These are phyloP conservation scores for Brassica nigra DNA, from an alignment of 345 rosid species.

Conservation along the genomic window DNA sequence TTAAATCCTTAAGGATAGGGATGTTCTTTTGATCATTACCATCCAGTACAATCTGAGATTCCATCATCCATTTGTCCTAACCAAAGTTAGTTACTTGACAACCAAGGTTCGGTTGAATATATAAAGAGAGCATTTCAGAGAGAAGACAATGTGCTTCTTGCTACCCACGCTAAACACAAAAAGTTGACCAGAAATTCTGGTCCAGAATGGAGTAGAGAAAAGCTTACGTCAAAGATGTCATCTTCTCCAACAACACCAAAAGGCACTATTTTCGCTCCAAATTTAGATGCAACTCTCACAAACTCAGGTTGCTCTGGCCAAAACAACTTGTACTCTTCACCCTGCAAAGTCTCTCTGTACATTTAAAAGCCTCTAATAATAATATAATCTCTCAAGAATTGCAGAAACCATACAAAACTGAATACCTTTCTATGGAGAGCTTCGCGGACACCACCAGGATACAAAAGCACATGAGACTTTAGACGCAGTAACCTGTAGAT, in stretches of 20 bases:
- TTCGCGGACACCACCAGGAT: conserved; percentile 90
- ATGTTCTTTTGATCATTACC: conserved; percentile 65
- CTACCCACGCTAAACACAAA: background rate
- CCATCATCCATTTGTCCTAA: conserved; percentile 17
- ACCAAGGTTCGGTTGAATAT: background rate
- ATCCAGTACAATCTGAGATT: conserved; percentile 59
- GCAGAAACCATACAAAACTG: too few species aligned
- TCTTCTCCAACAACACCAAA: conserved; percentile 87
- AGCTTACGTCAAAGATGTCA: conserved; percentile 64
- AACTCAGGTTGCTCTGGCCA: conserved; percentile 85
- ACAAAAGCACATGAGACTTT: conserved; percentile 67
- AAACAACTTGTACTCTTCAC: conserved; percentile 73
- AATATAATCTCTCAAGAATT: too few species aligned
- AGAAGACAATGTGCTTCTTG: conserved; percentile 1
- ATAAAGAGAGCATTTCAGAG: background rate
- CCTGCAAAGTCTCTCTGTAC: conserved; percentile 45
- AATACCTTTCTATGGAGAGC: conserved; percentile 76
- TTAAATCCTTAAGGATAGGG: conserved; percentile 52
- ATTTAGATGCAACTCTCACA: conserved; percentile 80
- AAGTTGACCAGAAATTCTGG: too few species aligned
- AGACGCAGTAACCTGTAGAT: conserved; percentile 62
- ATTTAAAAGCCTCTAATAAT: background rate
- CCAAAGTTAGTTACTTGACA: background rate
- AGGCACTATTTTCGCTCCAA: conserved; percentile 85
- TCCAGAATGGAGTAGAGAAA: background rate